phyloP scores from a whole-genome alignment of 352 stramenopile species.

The Globisporangium solare region DNA sequence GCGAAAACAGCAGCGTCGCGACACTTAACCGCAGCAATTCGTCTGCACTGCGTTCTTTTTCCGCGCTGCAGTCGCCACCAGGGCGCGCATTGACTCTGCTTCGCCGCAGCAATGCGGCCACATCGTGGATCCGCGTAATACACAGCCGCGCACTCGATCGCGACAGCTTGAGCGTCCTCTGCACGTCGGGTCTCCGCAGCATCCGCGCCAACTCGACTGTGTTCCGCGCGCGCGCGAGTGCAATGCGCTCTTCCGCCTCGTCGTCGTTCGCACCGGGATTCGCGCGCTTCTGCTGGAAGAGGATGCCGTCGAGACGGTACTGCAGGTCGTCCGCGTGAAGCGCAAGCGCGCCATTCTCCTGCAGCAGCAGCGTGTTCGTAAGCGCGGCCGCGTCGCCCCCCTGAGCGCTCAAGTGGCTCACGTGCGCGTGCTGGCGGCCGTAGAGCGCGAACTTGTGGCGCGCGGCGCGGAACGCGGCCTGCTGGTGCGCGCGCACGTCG shows the following conservation, averaged over 20 bases:
- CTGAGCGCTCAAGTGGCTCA: constrained; percentile 23
- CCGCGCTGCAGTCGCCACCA: not conserved
- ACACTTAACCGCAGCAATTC: constrained; percentile 21
- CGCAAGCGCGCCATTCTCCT: constrained; percentile 51
- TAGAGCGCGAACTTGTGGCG: constrained; percentile 50
- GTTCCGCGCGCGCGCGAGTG: constrained; percentile 18
- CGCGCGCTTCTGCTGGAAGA: constrained; percentile 7
- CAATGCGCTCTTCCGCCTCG: not conserved
- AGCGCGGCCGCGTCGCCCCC: constrained; percentile 12
- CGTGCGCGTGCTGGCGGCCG: constrained; percentile 36
- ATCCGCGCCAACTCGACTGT: constrained; percentile 36
- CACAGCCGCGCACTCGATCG: constrained; percentile 15
- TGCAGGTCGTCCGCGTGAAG: constrained; percentile 46
- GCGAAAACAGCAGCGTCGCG: constrained; percentile 31
- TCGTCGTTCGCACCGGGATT: constrained; percentile 2
- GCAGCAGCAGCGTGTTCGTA: constrained; percentile 50
- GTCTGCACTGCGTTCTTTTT: not conserved
- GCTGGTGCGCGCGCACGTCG: not conserved
- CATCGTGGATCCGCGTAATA: constrained; percentile 20
- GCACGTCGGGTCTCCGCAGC: constrained; percentile 26
- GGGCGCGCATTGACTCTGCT: not conserved
- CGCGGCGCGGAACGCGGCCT: constrained; percentile 17
- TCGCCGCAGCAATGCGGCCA: constrained; percentile 23
- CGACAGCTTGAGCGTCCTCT: constrained; percentile 33
- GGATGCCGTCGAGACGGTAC: constrained; percentile 57